Percentiles rank a stretch among this genome's conserved stretches.
Conservation (phyloP, 2,329 filamentous ascomycete species). For the Blastomyces gilchristii region DNA sequence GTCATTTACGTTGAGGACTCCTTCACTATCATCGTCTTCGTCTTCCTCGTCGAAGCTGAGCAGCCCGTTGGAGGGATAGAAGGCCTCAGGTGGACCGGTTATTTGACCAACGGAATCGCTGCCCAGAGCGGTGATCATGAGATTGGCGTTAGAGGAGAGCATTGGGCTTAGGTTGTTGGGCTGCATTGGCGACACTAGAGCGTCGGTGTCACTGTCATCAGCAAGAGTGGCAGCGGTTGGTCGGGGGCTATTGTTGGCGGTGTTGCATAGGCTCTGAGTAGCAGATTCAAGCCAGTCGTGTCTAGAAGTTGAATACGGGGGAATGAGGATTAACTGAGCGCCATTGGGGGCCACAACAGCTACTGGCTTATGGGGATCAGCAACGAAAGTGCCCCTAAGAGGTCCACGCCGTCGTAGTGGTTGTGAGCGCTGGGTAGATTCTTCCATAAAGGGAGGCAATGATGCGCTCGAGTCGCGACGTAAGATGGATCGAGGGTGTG, state of each 20-base stretch:
- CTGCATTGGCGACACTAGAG: constrained; percentile 30
- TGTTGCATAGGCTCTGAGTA: constrained; percentile 33
- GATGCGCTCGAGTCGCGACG: constrained; percentile 39
- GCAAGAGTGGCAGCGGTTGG: constrained; percentile 30
- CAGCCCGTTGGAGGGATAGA: constrained; percentile 55
- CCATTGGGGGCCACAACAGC: constrained; percentile 40
- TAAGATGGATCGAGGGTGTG: constrained; percentile 41
- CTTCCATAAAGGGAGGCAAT: constrained; percentile 35
- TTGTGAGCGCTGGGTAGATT: constrained; percentile 20
- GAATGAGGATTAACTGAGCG: constrained; percentile 40
- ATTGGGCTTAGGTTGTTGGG: constrained; percentile 41
- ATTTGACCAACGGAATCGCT: constrained; percentile 48
- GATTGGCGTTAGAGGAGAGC: constrained; percentile 57
- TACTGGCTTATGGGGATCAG: constrained; percentile 40
- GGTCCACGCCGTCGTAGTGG: constrained; percentile 35
- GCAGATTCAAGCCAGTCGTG: constrained; percentile 38
- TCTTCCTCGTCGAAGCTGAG: constrained; percentile 50
- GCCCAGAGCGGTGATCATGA: constrained; percentile 67
- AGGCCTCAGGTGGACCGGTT: constrained; percentile 65
- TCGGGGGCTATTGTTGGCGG: constrained; percentile 35
- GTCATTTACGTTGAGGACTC: constrained; percentile 55
- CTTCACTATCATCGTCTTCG: constrained; percentile 55
- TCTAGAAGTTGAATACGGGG: constrained; percentile 37
- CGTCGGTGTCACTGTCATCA: constrained; percentile 39
- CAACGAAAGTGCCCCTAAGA: constrained; percentile 39